phyloP scores from a whole-genome alignment of 75 land plant genomes.

The Picea glauca region DNA sequence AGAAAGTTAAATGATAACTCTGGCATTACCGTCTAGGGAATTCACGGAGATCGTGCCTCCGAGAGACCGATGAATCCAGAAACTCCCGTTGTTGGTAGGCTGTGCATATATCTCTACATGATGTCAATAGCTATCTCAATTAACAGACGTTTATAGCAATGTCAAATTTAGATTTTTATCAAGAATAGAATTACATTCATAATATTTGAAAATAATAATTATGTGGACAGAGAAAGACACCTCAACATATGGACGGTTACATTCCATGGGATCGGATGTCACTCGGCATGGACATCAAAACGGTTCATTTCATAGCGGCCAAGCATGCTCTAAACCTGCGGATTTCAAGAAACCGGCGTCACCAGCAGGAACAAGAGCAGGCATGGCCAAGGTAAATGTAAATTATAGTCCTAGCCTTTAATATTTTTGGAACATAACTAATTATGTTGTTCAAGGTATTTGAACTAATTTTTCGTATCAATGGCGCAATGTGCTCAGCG shows the following conservation, averaged over 20 bases:
- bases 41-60: not conserved
- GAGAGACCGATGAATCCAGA: not conserved
- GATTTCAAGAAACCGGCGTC: conserved; percentile 36
- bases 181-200: not conserved
- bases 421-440: not conserved
- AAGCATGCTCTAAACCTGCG: conserved; percentile 12
- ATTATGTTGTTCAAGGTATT: not conserved
- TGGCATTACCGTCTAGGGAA: conserved; percentile 7
- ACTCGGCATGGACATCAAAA: conserved; percentile 35
- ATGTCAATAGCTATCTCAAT: not conserved
- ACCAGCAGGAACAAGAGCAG: conserved; percentile 25
- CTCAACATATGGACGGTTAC: conserved; percentile 56
- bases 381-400: not conserved
- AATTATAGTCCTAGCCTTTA: not conserved
- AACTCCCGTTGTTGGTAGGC: conserved; percentile 1
- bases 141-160: not conserved
- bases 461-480: not conserved
- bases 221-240: conserved; percentile 27
- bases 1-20: not conserved
- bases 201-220: conserved; percentile 8
- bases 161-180: not conserved
- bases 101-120: not conserved
- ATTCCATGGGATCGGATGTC: conserved; percentile 71
- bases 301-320: conserved; percentile 22
- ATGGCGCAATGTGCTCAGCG: conserved; percentile 28